Evolutionary conservation across 2,329 filamentous ascomycete species (phyloP).

Genomic region (Myriosclerotinia scirpicola): DNA sequence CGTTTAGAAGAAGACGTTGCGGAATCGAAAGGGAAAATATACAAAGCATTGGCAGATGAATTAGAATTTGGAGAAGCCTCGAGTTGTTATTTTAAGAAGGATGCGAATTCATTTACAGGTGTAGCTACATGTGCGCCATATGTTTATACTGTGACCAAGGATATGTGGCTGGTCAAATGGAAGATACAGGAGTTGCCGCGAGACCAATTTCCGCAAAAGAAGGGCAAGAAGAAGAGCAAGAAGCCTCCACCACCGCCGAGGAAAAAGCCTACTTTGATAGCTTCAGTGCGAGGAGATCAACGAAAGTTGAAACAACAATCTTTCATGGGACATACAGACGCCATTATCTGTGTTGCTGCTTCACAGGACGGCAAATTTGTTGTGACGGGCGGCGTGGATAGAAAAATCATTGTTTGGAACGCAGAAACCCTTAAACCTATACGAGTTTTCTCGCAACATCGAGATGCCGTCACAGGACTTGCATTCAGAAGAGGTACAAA

Average conservation of each 20-base stretch:
- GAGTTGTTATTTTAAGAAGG: slow-evolving; percentile 73
- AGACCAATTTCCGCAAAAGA: slow-evolving; percentile 59
- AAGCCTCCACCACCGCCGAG: slow-evolving; percentile 58
- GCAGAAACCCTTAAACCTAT: slow-evolving; percentile 74
- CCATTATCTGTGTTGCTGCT: slow-evolving; percentile 81
- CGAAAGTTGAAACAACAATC: slow-evolving; percentile 60
- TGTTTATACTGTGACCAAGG: slow-evolving; percentile 86
- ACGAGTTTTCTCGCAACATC: slow-evolving; percentile 86
- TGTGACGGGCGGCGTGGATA: slow-evolving; percentile 84
- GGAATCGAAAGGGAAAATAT: slow-evolving; percentile 86
- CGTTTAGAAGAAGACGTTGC: slow-evolving; percentile 88
- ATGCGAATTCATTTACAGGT: slow-evolving; percentile 75
- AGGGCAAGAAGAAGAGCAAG: slow-evolving; percentile 52
- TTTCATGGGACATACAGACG: slow-evolving; percentile 75
- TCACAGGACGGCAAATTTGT: slow-evolving; percentile 89
- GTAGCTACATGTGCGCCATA: slow-evolving; percentile 77
- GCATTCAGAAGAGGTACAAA: slow-evolving; percentile 86
- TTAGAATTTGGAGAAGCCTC: slow-evolving; percentile 68
- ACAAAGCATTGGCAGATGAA: slow-evolving; percentile 73
- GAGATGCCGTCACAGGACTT: slow-evolving; percentile 80
- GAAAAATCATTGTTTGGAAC: slow-evolving; percentile 84
- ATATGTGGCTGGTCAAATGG: slow-evolving; percentile 86
- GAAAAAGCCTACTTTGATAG: slow-evolving; percentile 62
- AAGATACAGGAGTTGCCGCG: slow-evolving; percentile 67
- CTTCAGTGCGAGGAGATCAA: slow-evolving; percentile 61